These are phyloP conservation scores for Elsinoe ampelina DNA, from an alignment of 2,329 filamentous ascomycete genomes.

Conservation along the genomic window DNA sequence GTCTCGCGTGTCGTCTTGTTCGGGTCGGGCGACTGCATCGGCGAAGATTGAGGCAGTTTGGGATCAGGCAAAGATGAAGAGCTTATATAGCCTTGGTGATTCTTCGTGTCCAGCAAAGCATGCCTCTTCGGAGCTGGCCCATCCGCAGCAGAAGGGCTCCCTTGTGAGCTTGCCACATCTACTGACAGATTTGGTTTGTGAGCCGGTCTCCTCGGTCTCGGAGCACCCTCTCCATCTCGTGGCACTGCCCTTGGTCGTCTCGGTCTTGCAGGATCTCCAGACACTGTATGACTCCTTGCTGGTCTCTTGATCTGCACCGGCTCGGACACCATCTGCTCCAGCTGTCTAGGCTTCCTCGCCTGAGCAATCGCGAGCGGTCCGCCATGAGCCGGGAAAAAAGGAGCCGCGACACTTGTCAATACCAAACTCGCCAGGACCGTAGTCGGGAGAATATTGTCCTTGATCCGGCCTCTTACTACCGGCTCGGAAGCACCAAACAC, in stretches of 20 bases:
- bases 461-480: slow-evolving; percentile 62
- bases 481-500: slow-evolving; percentile 70
- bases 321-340: slow-evolving; percentile 54
- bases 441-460: slow-evolving; percentile 71
- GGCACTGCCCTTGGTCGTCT: slow-evolving; percentile 34
- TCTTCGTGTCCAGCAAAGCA: slow-evolving; percentile 26
- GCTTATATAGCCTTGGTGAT: slow-evolving; percentile 24
- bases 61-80: slow-evolving; percentile 28
- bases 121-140: slow-evolving; percentile 29
- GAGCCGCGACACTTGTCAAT: slow-evolving; percentile 64
- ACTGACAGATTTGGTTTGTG: slow-evolving; percentile 6
- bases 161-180: slow-evolving; percentile 5
- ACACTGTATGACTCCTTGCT: slow-evolving; percentile 61
- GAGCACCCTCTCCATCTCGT: slow-evolving; percentile 17
- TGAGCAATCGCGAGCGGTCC: slow-evolving; percentile 75
- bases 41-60: slow-evolving; percentile 12
- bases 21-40: slow-evolving; percentile 11
- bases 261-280: slow-evolving; percentile 32
- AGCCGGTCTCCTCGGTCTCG: neutral
- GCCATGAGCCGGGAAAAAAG: slow-evolving; percentile 66
- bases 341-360: slow-evolving; percentile 62
- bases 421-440: slow-evolving; percentile 74
- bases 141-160: neutral
- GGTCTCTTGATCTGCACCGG: slow-evolving; percentile 48
- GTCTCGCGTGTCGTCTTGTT: slow-evolving; percentile 14